Conservation (phyloP, 805 yeast genomes). For the Ogataea haglerorum region DNA sequence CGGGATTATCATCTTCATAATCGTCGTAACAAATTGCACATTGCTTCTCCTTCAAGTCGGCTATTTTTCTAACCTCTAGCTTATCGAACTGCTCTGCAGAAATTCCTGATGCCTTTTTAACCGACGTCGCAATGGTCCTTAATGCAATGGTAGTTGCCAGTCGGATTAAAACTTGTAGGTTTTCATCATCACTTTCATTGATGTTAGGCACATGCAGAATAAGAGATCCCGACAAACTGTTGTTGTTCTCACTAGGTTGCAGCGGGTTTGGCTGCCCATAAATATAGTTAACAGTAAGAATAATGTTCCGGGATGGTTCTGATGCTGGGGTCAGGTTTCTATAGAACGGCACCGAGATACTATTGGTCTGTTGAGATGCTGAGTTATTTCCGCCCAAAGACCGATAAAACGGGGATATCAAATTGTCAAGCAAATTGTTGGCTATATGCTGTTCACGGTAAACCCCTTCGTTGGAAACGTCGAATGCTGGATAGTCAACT, state of each 20-base stretch:
- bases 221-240: conserved; percentile 49
- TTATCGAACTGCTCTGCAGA: conserved; percentile 49
- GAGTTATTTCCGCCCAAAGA: conserved; percentile 17
- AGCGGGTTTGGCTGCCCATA: conserved; percentile 26
- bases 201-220: conserved; percentile 67
- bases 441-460: conserved; percentile 24
- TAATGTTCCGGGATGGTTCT: conserved; percentile 36
- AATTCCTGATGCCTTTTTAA: conserved; percentile 50
- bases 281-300: conserved; percentile 40
- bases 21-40: conserved; percentile 69
- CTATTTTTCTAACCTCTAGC: conserved; percentile 38
- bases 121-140: conserved; percentile 52
- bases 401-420: conserved; percentile 26
- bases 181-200: conserved; percentile 54
- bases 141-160: conserved; percentile 70
- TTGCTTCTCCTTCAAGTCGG: conserved; percentile 32
- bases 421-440: conserved; percentile 21
- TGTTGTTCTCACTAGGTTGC: conserved; percentile 26
- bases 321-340: conserved; percentile 4
- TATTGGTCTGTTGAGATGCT: not conserved
- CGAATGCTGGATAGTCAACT: conserved; percentile 36
- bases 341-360: conserved; percentile 3
- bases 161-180: conserved; percentile 56
- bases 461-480: conserved; percentile 33
- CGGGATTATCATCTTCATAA: conserved; percentile 26